phyloP scores from a whole-genome alignment of 1,284 basidiomycete genomes.

The Peniophora sp. region DNA sequence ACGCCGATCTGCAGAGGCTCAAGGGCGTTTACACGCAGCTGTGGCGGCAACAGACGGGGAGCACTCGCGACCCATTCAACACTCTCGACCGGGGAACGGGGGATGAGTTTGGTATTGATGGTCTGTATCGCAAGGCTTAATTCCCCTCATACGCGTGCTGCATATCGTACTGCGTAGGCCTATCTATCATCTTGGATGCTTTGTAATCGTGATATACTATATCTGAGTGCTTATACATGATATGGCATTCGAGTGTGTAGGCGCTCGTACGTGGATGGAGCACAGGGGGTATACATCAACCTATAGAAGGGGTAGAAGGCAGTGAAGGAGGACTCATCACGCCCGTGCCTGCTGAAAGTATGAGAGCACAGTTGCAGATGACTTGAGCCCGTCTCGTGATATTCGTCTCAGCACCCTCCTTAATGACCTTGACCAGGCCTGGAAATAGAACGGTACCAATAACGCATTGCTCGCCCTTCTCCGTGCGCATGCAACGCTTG shows the following conservation, averaged over 20 bases:
- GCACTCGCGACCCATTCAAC: slow-evolving; percentile 67
- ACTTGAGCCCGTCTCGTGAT: slow-evolving; percentile 78
- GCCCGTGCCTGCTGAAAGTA: background rate
- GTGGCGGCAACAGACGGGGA: slow-evolving; percentile 64
- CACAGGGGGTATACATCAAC: no score
- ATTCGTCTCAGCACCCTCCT: slow-evolving; percentile 31
- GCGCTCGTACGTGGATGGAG: no score
- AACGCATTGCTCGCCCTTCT: slow-evolving; percentile 57
- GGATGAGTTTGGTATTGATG: slow-evolving; percentile 34
- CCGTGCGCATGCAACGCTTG: slow-evolving; percentile 67
- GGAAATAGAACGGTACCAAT: slow-evolving; percentile 80
- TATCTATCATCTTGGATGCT: no score
- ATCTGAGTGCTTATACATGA: no score
- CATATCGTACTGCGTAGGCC: background rate
- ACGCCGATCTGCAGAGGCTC: slow-evolving; percentile 65
- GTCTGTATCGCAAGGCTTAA: slow-evolving; percentile 17
- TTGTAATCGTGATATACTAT: no score
- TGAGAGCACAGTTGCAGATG: slow-evolving; percentile 70
- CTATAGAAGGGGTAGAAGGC: no score
- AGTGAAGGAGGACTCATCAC: background rate
- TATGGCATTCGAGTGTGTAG: no score
- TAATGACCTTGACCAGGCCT: slow-evolving; percentile 71
- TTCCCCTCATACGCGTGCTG: slow-evolving; percentile 3
- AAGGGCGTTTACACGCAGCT: slow-evolving; percentile 58
- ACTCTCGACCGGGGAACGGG: slow-evolving; percentile 47